Percentiles rank a stretch among this genome's conserved stretches.
Conservation (phyloP, 495 filamentous ascomycete genomes). For the Aspergillus hancockii region DNA sequence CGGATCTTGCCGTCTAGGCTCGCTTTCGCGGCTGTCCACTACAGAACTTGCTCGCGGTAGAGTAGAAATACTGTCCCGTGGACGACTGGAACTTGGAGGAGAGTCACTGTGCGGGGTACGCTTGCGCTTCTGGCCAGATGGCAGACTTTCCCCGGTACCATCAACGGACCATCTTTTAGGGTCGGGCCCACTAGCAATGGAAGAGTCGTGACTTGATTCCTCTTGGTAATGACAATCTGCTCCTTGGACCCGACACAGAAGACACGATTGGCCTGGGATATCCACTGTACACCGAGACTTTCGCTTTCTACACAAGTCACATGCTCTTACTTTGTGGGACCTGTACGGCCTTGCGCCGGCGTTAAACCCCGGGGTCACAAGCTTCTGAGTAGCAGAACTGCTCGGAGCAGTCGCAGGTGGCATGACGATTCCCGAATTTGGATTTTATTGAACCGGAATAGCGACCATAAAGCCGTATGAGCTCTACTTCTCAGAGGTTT, state of each 20-base stretch:
- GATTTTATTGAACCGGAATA: conserved; percentile 1
- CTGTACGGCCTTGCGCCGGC: conserved; percentile 50
- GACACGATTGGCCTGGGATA: conserved; percentile 47
- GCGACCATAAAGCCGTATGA: conserved; percentile 7
- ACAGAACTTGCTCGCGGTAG: conserved; percentile 31
- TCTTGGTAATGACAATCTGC: conserved; percentile 53
- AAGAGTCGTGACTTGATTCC: conserved; percentile 30
- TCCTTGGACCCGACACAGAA: conserved; percentile 51
- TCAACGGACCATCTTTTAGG: conserved; percentile 32
- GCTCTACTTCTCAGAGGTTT: conserved; percentile 4
- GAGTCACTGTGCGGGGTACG: conserved; percentile 33
- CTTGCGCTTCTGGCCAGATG: conserved; percentile 42
- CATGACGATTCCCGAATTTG: conserved; percentile 36
- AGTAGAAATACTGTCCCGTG: conserved; percentile 26
- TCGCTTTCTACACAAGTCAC: conserved; percentile 53
- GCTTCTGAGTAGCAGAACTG: conserved; percentile 35
- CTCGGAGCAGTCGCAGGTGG: conserved; percentile 35
- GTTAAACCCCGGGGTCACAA: conserved; percentile 45
- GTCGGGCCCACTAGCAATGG: conserved; percentile 29
- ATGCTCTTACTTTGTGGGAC: conserved; percentile 54
- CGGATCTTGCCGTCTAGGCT: conserved; percentile 40
- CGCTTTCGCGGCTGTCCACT: conserved; percentile 33
- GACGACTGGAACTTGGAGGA: conserved; percentile 17
- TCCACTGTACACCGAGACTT: conserved; percentile 55
- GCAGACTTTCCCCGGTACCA: conserved; percentile 22